These are phyloP conservation scores for Phoma sp. DNA, from an alignment of 2,329 filamentous ascomycete genomes.

Conservation along the genomic window DNA sequence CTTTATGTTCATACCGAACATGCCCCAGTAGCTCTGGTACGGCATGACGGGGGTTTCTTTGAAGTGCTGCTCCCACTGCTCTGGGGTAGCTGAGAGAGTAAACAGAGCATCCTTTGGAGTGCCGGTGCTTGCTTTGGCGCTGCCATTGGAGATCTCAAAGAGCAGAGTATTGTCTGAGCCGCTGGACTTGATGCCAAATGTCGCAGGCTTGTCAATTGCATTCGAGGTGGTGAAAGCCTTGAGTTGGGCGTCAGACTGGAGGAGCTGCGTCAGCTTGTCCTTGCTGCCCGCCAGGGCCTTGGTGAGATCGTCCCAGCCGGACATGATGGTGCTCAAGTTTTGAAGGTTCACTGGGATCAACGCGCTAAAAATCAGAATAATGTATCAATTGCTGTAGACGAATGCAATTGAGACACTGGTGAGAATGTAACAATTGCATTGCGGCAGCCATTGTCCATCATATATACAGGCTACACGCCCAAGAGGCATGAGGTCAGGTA, in stretches of 20 bases:
- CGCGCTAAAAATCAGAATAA: too few relatives aligned
- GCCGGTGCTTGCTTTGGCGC: conserved; percentile 37
- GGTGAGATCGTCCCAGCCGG: conserved; percentile 45
- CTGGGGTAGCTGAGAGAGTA: conserved; percentile 51
- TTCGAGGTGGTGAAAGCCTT: conserved; percentile 47
- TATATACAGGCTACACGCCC: conserved; percentile 13
- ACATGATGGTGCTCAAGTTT: conserved; percentile 29
- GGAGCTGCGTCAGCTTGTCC: conserved; percentile 41
- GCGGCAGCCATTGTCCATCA: not conserved
- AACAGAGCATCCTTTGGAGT: conserved; percentile 47
- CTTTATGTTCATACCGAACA: conserved; percentile 59
- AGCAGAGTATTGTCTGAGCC: conserved; percentile 45
- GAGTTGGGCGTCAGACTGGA: conserved; percentile 44
- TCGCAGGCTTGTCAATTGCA: conserved; percentile 42
- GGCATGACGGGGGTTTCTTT: conserved; percentile 53
- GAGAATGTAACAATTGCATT: not conserved
- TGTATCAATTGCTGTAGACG: not conserved
- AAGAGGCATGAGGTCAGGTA: conserved; percentile 14
- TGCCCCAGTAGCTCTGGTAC: conserved; percentile 57
- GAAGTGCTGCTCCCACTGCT: conserved; percentile 58
- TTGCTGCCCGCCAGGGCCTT: conserved; percentile 41
- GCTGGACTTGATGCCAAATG: conserved; percentile 48
- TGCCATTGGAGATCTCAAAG: conserved; percentile 43
- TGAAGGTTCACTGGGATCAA: too few relatives aligned
- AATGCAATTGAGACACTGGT: not conserved